phyloP scores from a whole-genome alignment of 139 green algal genomes.

The Choricystis sp. region DNA sequence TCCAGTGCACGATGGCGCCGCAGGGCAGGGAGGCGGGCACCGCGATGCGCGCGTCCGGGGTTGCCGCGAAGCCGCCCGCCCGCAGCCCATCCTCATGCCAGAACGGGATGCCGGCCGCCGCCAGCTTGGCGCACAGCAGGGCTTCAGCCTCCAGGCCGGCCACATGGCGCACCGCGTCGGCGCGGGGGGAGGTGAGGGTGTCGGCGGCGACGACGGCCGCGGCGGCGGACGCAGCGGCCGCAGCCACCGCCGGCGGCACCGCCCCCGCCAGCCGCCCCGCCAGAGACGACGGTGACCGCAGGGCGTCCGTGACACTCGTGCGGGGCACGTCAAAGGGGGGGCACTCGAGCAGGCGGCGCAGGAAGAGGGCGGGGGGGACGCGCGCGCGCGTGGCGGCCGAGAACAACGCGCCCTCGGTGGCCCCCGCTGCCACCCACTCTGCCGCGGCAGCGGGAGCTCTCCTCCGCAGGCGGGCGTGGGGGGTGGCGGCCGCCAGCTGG shows the following conservation, averaged over 20 bases:
- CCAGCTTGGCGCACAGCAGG: background rate
- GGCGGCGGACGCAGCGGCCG: background rate
- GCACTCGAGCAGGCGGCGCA: background rate
- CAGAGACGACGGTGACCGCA: no score
- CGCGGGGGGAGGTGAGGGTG: background rate
- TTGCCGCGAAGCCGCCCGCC: background rate
- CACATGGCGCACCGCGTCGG: background rate
- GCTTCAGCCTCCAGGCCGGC: background rate
- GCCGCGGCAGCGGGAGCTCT: no score
- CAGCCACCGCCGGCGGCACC: no score
- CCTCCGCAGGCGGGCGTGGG: background rate
- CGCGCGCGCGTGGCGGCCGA: no score
- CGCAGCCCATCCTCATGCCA: background rate
- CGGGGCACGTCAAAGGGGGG: no score
- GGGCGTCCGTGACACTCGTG: no score
- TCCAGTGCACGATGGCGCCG: background rate
- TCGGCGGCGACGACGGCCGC: background rate
- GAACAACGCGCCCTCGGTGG: no score
- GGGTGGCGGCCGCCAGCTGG: background rate
- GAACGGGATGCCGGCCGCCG: no score
- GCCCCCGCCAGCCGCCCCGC: no score
- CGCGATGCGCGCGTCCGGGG: background rate
- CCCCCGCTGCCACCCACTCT: no score
- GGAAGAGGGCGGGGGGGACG: background rate
- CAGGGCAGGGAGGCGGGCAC: background rate